Evolutionary conservation across 176 grass and related monocot genomes (phyloP).

Genomic region (Oryza coarctata): DNA sequence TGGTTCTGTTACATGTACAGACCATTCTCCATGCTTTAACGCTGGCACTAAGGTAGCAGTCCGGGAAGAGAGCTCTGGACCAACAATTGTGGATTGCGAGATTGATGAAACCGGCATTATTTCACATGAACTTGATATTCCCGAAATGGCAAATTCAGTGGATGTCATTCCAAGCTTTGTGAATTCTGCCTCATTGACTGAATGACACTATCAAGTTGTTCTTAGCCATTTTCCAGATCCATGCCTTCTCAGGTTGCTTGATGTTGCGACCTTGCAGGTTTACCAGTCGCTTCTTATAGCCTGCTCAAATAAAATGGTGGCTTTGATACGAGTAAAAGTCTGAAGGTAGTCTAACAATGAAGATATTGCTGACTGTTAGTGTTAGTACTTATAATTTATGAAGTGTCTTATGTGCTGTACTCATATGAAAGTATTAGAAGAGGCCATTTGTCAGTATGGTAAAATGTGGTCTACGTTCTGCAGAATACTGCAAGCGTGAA

Average conservation of each 20-base stretch:
- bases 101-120: conserved; percentile 36
- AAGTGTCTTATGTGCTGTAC: conserved; percentile 5
- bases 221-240: not conserved
- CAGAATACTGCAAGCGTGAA: conserved; percentile 5
- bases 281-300: not conserved
- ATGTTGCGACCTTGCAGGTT: not conserved
- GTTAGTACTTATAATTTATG: conserved; percentile 23
- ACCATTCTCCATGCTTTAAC: not conserved
- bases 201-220: conserved; percentile 23
- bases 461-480: not conserved
- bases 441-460: not conserved
- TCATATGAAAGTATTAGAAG: not conserved
- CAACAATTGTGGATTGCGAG: conserved; percentile 36
- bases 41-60: not conserved
- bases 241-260: conserved; percentile 7
- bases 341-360: conserved; percentile 2
- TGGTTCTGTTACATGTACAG: conserved; percentile 33
- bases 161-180: conserved; percentile 40
- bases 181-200: conserved; percentile 30
- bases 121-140: conserved; percentile 35
- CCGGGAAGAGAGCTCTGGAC: conserved; percentile 40
- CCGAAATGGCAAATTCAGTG: conserved; percentile 35
- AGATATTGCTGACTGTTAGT: conserved; percentile 4
- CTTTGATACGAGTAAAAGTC: not conserved
- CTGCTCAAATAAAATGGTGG: conserved; percentile 34